A percentile compares a stretch with the other conserved stretches of the same genome.
These are phyloP conservation scores for Penicillium italicum DNA, from an alignment of 2,329 filamentous ascomycete species.

Conservation along the genomic window DNA sequence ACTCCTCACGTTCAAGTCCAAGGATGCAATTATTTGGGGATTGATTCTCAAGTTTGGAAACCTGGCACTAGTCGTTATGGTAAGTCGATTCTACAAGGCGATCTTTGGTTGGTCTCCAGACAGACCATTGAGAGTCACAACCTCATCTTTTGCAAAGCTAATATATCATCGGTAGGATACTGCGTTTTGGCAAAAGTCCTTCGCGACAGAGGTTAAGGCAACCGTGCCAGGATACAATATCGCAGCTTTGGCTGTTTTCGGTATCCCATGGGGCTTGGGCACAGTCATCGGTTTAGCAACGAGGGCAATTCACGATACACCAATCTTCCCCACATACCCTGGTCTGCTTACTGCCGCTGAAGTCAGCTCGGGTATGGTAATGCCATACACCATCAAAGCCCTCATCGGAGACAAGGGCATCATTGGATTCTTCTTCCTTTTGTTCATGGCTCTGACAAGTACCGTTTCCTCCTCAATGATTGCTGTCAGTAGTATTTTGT, in stretches of 20 bases:
- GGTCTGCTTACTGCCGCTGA: conserved; percentile 39
- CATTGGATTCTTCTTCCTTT: conserved; percentile 45
- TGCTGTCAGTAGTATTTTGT: conserved; percentile 51
- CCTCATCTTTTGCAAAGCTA: not conserved
- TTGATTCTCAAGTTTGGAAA: conserved; percentile 51
- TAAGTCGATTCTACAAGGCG: conserved; percentile 11
- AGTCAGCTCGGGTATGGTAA: conserved; percentile 46
- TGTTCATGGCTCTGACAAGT: conserved; percentile 53
- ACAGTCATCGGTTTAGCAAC: conserved; percentile 48
- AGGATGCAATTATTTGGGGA: conserved; percentile 44
- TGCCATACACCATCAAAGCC: conserved; percentile 47
- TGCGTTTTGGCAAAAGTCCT: conserved; percentile 53
- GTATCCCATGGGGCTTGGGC: conserved; percentile 48
- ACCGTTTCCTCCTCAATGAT: conserved; percentile 52
- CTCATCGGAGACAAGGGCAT: conserved; percentile 45
- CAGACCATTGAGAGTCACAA: not conserved
- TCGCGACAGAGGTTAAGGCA: conserved; percentile 47
- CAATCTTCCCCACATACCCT: conserved; percentile 47
- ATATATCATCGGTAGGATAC: conserved; percentile 37
- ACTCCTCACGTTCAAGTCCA: conserved; percentile 49
- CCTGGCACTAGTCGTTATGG: conserved; percentile 50
- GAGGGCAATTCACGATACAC: conserved; percentile 46
- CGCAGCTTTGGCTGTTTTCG: conserved; percentile 45
- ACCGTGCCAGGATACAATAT: conserved; percentile 50
- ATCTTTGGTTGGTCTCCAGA: no score